Evolutionary conservation across 2,329 filamentous ascomycete genomes (phyloP).

Genomic region (Trichoderma cornu-damae): DNA sequence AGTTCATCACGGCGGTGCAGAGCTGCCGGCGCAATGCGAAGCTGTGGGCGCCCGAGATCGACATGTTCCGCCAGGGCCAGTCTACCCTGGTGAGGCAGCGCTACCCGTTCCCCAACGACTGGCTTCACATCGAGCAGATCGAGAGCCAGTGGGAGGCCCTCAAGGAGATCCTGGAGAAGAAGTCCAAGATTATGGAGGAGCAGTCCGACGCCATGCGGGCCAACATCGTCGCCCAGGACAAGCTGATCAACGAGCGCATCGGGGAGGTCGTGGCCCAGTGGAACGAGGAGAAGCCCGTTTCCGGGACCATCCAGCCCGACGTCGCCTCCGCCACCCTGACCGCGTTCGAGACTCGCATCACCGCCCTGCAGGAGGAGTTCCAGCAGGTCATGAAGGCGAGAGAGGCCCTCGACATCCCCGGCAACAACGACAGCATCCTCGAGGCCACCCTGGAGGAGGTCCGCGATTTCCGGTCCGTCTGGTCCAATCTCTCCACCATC

Average conservation of each 20-base stretch:
- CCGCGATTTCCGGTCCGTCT: conserved; percentile 97
- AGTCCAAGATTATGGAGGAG: conserved; percentile 92
- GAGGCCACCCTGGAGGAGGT: conserved; percentile 89
- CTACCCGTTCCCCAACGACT: conserved; percentile 89
- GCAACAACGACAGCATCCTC: conserved; percentile 73
- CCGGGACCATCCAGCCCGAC: conserved; percentile 85
- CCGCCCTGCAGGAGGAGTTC: conserved; percentile 77
- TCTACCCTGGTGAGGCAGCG: conserved; percentile 85
- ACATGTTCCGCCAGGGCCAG: conserved; percentile 92
- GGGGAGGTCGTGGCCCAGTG: conserved; percentile 77
- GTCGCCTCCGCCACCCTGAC: conserved; percentile 77
- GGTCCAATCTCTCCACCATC: conserved; percentile 90
- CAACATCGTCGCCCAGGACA: conserved; percentile 92
- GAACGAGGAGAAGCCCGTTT: conserved; percentile 96
- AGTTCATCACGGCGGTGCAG: conserved; percentile 97
- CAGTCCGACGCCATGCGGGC: conserved; percentile 92
- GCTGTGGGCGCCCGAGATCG: conserved; percentile 91
- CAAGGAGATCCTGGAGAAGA: conserved; percentile 85
- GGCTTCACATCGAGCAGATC: conserved; percentile 93
- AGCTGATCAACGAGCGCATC: conserved; percentile 84
- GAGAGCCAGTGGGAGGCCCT: conserved; percentile 93
- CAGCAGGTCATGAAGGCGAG: conserved; percentile 96
- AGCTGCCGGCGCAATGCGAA: conserved; percentile 92
- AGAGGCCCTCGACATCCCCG: conserved; percentile 86
- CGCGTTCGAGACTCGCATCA: conserved; percentile 79